Evolutionary conservation across 1,284 basidiomycete genomes (phyloP).

Genomic region (Rhodotorula sp.): DNA sequence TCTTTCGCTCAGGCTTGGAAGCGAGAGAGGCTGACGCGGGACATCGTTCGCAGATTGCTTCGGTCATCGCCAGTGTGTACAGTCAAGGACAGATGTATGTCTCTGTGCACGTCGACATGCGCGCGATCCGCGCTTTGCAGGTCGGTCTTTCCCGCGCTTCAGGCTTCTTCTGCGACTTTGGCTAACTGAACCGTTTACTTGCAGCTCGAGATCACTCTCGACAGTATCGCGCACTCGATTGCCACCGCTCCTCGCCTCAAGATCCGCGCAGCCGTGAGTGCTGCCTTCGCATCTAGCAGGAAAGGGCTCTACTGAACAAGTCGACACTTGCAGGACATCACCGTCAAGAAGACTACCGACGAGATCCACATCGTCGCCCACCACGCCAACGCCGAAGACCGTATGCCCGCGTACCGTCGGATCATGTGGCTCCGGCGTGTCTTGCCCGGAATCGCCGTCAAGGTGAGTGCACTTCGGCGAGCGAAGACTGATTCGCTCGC

Average conservation of each 20-base stretch:
- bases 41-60: conserved; percentile 64
- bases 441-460: conserved; percentile 81
- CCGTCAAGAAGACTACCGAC: conserved; percentile 55
- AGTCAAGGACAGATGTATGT: conserved; percentile 88
- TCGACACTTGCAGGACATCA: conserved; percentile 31
- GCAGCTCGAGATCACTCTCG: conserved; percentile 86
- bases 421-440: conserved; percentile 79
- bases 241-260: conserved; percentile 86
- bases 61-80: conserved; percentile 95
- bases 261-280: conserved; percentile 74
- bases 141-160: conserved; percentile 51
- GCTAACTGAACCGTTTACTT: background rate
- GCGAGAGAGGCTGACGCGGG: background rate
- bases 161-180: background rate
- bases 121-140: conserved; percentile 87
- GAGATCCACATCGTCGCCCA: conserved; percentile 73
- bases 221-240: conserved; percentile 91
- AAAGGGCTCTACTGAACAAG: no score
- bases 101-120: conserved; percentile 86
- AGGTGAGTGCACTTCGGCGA: conserved; percentile 56
- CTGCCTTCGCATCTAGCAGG: background rate
- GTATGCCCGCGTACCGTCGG: conserved; percentile 78
- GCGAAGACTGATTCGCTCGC: no score
- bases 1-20: background rate
- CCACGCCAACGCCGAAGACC: conserved; percentile 61